Evolutionary conservation across 768 basidiomycete species (phyloP), one percentile per base, ranked within the genome.

Genomic region (Thelephora aurantiotincta): DNA sequence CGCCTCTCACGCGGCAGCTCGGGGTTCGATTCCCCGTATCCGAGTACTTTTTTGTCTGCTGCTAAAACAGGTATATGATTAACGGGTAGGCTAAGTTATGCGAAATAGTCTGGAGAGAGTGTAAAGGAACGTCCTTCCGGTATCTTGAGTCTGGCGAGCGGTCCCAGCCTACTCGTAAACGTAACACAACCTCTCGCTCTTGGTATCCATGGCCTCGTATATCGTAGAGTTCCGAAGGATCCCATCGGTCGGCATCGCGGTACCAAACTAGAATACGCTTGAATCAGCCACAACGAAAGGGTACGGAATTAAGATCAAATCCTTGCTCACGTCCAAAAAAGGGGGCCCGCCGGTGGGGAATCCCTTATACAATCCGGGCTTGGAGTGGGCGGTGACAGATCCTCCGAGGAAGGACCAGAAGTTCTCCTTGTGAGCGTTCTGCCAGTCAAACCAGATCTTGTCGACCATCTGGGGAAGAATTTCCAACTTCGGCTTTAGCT

Each of bases 1-100:
- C 72, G 74, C 74, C 74, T 76, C 65, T 73, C 74, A 53, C 60
- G 60, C 58, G 61, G 56, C 58, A 64, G 62, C 58, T 58, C 61
- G 60, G 61, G 61, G 61, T 63, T 63, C 61, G 60, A 63, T 58
- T 63, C 61, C 61, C 61, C 59, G 61, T 61, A 57, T 59, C 61
- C 38, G 38, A 41, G 60, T 50, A 18, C 18, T n/a, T 41, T 41
- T 41, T 41, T 30, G n/a, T n/a, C n/a, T n/a, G n/a, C n/a, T n/a
- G n/a, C n/a, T n/a, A n/a, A n/a, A n/a, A n/a, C n/a, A n/a, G n/a
- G 9, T 30, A 30, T 30, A 9, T 30, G 26, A 30, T n/a, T n/a
- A 9, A 9, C 26, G 26, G 26, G 9, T 30, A 9, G 26, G 26
- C 26, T 30, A 4, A 9, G 26, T 4, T 30, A 30, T n/a, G n/a